These are phyloP conservation scores for Raffaelea arxii DNA, from an alignment of 2,329 filamentous ascomycete genomes.

Conservation along the genomic window DNA sequence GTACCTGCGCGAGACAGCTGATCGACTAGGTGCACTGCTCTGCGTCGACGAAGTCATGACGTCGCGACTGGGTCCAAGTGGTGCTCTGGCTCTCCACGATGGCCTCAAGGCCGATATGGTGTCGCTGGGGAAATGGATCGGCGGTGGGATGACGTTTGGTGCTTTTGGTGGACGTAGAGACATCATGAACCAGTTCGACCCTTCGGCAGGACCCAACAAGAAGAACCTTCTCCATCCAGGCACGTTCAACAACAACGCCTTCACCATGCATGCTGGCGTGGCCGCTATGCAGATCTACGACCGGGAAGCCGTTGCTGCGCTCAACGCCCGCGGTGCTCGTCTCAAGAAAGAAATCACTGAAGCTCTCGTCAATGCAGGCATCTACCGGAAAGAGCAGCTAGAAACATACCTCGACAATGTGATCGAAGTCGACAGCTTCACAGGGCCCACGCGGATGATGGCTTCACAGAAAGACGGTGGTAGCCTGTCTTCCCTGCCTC, in stretches of 20 bases:
- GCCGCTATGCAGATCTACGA: slow-evolving; percentile 27
- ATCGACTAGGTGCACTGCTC: slow-evolving; percentile 29
- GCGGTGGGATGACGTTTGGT: slow-evolving; percentile 49
- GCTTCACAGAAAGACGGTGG: too few relatives aligned
- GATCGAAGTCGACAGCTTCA: slow-evolving; percentile 10
- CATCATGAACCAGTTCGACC: slow-evolving; percentile 63
- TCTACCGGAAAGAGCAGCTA: slow-evolving; percentile 16
- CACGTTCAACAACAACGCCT: slow-evolving; percentile 53
- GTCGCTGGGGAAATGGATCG: slow-evolving; percentile 48
- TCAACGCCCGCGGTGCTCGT: slow-evolving; percentile 22
- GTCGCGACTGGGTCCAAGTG: slow-evolving; percentile 42
- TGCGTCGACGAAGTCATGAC: slow-evolving; percentile 67
- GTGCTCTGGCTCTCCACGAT: slow-evolving; percentile 45
- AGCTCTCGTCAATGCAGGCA: slow-evolving; percentile 20
- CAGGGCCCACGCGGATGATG: too few relatives aligned
- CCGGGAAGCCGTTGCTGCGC: slow-evolving; percentile 18
- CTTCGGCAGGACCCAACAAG: slow-evolving; percentile 48
- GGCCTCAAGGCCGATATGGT: slow-evolving; percentile 50
- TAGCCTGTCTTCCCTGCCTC: too few relatives aligned
- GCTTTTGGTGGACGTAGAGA: slow-evolving; percentile 48
- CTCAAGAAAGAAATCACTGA: slow-evolving; percentile 13
- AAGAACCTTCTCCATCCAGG: slow-evolving; percentile 43
- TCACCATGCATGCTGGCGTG: slow-evolving; percentile 48
- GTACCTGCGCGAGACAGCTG: slow-evolving; percentile 8
- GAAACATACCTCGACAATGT: slow-evolving; percentile 1